Evolutionary conservation across 2,329 filamentous ascomycete species (phyloP).

Genomic region (Xylariaceae sp.): DNA sequence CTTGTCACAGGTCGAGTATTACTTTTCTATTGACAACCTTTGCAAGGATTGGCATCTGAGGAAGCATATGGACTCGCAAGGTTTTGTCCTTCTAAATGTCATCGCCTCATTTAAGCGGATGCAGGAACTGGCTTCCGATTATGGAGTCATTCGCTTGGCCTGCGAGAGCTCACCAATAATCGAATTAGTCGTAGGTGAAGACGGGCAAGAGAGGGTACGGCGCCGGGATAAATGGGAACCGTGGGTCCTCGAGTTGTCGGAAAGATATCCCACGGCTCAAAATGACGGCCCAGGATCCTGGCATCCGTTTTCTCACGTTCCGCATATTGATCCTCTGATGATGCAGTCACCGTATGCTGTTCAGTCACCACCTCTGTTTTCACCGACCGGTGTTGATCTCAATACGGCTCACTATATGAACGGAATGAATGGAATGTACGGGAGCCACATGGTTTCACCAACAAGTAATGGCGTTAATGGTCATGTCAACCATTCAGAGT

Average conservation of each 20-base stretch:
- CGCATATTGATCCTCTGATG: slow-evolving; percentile 24
- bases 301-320: slow-evolving; percentile 35
- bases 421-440: slow-evolving; percentile 5
- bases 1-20: slow-evolving; percentile 74
- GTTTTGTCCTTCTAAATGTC: slow-evolving; percentile 80
- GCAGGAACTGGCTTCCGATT: slow-evolving; percentile 70
- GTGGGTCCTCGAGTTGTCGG: slow-evolving; percentile 73
- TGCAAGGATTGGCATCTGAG: slow-evolving; percentile 91
- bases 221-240: slow-evolving; percentile 75
- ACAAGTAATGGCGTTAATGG: slow-evolving; percentile 34
- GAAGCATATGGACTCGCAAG: slow-evolving; percentile 91
- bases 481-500: slow-evolving; percentile 41
- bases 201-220: slow-evolving; percentile 78
- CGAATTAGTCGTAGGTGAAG: slow-evolving; percentile 74
- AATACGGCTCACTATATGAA: slow-evolving; percentile 39
- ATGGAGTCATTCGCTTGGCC: slow-evolving; percentile 73
- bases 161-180: slow-evolving; percentile 73
- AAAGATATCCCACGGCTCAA: slow-evolving; percentile 73
- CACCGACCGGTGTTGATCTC: slow-evolving; percentile 33
- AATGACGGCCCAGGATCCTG: slow-evolving; percentile 64
- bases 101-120: slow-evolving; percentile 88
- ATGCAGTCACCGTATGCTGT: slow-evolving; percentile 31
- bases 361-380: slow-evolving; percentile 34
- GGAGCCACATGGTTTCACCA: slow-evolving; percentile 29
- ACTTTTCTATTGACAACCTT: slow-evolving; percentile 94